These are phyloP conservation scores for Tolypocladium capitatum DNA, from an alignment of 2,329 filamentous ascomycete genomes.

Conservation along the genomic window DNA sequence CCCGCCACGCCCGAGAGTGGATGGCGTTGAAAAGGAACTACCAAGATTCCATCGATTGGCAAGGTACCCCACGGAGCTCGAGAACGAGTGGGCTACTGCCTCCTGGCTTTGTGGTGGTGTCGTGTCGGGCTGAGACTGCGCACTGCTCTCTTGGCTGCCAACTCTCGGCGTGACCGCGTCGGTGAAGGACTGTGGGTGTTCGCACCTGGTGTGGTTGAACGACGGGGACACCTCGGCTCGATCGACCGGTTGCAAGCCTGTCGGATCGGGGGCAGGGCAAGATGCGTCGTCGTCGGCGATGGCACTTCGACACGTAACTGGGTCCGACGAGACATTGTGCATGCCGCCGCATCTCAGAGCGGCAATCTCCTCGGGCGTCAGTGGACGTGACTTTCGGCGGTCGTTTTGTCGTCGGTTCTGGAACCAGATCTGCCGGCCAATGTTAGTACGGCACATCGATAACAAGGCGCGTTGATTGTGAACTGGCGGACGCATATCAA, in stretches of 20 bases:
- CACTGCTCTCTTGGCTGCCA: slow-evolving; percentile 3
- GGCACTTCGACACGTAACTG: slow-evolving; percentile 15
- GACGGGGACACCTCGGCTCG: slow-evolving; percentile 12
- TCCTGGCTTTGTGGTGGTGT: slow-evolving; percentile 14
- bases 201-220: slow-evolving; percentile 1
- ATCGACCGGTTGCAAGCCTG: slow-evolving; percentile 11
- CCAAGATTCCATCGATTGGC: slow-evolving; percentile 44
- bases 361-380: slow-evolving; percentile 64
- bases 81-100: slow-evolving; percentile 25
- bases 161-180: slow-evolving; percentile 14
- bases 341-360: slow-evolving; percentile 43
- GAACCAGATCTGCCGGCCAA: slow-evolving; percentile 74
- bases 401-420: slow-evolving; percentile 92
- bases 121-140: slow-evolving; percentile 1
- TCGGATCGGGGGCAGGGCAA: slow-evolving; percentile 15
- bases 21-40: slow-evolving; percentile 37
- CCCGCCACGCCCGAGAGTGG: slow-evolving; percentile 21
- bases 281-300: slow-evolving; percentile 13
- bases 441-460: slow-evolving; percentile 5
- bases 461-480: background rate
- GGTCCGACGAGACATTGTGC: slow-evolving; percentile 36
- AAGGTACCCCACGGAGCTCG: slow-evolving; percentile 35
- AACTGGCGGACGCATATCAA: background rate
- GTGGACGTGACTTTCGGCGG: slow-evolving; percentile 72
- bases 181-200: slow-evolving; percentile 8